Percentiles rank a stretch among this genome's conserved stretches.
Evolutionary conservation across 192 early-diverging fungal species (phyloP).

Genomic region (Haplosporangium gracile): DNA sequence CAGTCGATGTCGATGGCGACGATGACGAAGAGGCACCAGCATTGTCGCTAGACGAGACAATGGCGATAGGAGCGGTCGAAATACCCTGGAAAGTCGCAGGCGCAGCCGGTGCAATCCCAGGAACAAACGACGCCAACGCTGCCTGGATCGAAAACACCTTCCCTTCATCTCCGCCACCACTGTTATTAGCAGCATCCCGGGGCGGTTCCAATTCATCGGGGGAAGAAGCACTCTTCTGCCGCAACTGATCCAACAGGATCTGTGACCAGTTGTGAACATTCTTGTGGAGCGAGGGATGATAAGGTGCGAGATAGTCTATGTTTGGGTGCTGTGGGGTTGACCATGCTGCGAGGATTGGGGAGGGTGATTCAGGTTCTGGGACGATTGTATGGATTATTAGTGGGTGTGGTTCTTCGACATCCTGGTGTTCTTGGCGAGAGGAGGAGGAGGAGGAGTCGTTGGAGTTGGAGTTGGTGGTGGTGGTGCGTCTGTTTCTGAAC

Average conservation of each 20-base stretch:
- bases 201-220: not conserved
- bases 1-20: not conserved
- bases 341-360: conserved; percentile 48
- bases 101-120: not conserved
- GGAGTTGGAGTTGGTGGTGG: not conserved
- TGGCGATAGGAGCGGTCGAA: not conserved
- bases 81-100: conserved; percentile 21
- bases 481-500: not conserved
- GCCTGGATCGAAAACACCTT: not conserved
- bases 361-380: conserved; percentile 29
- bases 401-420: not conserved
- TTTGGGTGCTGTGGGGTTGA: conserved; percentile 9
- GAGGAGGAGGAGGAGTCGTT: conserved; percentile 2
- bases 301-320: conserved; percentile 38
- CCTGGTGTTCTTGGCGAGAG: not conserved
- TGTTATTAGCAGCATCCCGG: not conserved
- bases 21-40: not conserved
- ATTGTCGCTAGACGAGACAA: not conserved
- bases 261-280: conserved; percentile 40
- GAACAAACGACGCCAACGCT: not conserved
- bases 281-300: conserved; percentile 46
- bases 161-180: not conserved
- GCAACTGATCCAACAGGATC: conserved; percentile 17
- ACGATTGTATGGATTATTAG: conserved; percentile 26
- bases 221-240: conserved; percentile 13